phyloP scores from a whole-genome alignment of 331 rosid species.

The Acacia concinna region DNA sequence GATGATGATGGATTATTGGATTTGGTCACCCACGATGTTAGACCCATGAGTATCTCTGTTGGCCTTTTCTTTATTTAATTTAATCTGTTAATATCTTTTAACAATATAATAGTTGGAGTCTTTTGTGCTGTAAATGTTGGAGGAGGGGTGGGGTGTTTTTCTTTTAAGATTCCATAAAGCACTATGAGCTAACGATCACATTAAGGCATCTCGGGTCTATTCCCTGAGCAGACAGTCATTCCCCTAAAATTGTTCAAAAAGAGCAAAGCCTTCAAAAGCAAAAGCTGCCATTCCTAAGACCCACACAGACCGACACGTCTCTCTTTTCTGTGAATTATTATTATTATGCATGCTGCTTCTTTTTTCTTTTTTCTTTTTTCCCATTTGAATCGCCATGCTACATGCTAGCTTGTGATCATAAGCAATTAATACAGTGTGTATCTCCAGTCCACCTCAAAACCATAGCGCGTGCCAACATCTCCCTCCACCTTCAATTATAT shows the following conservation, averaged over 20 bases:
- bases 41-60: slow-evolving; percentile 51
- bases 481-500: not conserved
- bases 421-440: not conserved
- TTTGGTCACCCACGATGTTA: slow-evolving; percentile 72
- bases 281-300: slow-evolving; percentile 71
- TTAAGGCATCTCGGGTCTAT: slow-evolving; percentile 43
- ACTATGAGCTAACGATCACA: slow-evolving; percentile 49
- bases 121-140: slow-evolving; percentile 69
- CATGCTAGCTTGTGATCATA: not conserved
- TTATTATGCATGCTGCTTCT: slow-evolving; percentile 23
- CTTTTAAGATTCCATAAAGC: slow-evolving; percentile 57
- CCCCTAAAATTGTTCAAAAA: slow-evolving; percentile 64
- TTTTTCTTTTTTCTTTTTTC: too few relatives aligned
- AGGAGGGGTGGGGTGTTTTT: slow-evolving; percentile 23
- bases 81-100: too few relatives aligned
- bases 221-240: slow-evolving; percentile 65
- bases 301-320: slow-evolving; percentile 29
- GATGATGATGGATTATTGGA: slow-evolving; percentile 45
- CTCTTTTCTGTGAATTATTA: slow-evolving; percentile 30
- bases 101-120: slow-evolving; percentile 32
- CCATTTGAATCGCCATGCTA: not conserved
- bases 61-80: not conserved
- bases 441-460: slow-evolving; percentile 7
- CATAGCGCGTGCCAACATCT: slow-evolving; percentile 23
- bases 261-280: slow-evolving; percentile 73